Evolutionary conservation across 805 yeast genomes (phyloP), one percentile per base, ranked within the genome.

Genomic region (Ogataea dorogensis): DNA sequence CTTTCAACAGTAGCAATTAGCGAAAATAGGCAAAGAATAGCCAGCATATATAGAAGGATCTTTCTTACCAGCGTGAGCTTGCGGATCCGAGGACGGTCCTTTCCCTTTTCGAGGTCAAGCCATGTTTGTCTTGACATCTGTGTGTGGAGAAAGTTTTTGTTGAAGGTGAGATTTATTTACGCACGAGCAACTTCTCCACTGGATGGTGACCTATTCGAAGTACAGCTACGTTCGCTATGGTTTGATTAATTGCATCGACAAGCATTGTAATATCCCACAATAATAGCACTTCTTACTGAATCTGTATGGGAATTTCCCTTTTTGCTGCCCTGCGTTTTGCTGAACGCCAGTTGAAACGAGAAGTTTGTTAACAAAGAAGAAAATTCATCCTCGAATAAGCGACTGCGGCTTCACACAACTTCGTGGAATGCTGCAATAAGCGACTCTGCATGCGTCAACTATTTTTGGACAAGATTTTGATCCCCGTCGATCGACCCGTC

Each of bases 101-200:
- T 13, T 7, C 32, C 28, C 9, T 28, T 34, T 18, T 34, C 38
- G 7, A 34, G 27, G 33, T 34, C 38, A 6, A 11, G 17, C 38
- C 38, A 34, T 8, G 18, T 5, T n/a, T 28, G 12, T 22, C 17
- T 11, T 9, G 19, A 5, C 38, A 34, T 34, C 14, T n/a, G 13
- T 11, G 19, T 12, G 23, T 5, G 16, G 21, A 22, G 17, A 9
- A 23, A 17, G 8, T 17, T 16, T 10, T 11, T 25, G 20, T 8
- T 6, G 4, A 21, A 11, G 4, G 9, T 9, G 4, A 23, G 6
- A 14, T 21, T 30, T 30, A 14, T 22, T 21, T 19, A 31, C n/a
- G 17, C 15, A 28, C 30, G 5, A 28, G 22, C 31, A 28, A 25
- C n/a, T n/a, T n/a, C n/a, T n/a, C n/a, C n/a, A n/a, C n/a, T n/a